Evolutionary conservation across 108 stramenopile genomes (phyloP).

Genomic region (Nitzschia sp.): DNA sequence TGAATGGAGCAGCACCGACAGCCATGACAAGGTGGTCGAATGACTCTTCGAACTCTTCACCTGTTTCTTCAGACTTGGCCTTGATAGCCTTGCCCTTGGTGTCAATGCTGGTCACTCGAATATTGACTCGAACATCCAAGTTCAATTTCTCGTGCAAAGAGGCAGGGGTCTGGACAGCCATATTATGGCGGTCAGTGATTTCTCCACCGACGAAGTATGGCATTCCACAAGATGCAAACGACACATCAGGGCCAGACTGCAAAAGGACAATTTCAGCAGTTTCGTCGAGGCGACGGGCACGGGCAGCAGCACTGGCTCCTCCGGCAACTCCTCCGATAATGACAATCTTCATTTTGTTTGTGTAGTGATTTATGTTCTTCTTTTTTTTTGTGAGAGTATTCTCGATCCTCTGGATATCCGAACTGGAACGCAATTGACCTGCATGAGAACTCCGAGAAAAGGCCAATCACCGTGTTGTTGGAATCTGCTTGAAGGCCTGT

Average conservation of each 20-base stretch:
- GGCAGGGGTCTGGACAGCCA: constrained; percentile 71
- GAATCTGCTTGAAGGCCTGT: no score
- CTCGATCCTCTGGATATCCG: neutral
- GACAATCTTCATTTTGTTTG: constrained; percentile 49
- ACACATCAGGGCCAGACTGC: constrained; percentile 64
- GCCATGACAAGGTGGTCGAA: constrained; percentile 69
- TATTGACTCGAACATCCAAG: constrained; percentile 64
- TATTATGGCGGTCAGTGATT: constrained; percentile 55
- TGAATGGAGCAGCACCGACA: constrained; percentile 65
- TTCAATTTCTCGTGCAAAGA: constrained; percentile 51
- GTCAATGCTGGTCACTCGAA: constrained; percentile 50
- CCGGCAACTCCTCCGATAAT: constrained; percentile 74
- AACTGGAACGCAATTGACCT: no score
- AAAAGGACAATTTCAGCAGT: constrained; percentile 56
- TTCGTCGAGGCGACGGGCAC: constrained; percentile 63
- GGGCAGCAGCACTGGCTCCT: constrained; percentile 66
- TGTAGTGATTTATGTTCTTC: constrained; percentile 11
- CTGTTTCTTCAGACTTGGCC: constrained; percentile 34
- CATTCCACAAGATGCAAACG: constrained; percentile 71
- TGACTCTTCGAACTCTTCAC: constrained; percentile 22
- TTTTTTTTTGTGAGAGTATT: constrained; percentile 21
- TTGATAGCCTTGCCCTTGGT: constrained; percentile 40
- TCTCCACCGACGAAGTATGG: constrained; percentile 73
- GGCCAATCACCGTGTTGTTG: no score
- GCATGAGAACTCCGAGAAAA: no score